Evolutionary conservation across 192 early-diverging fungal species (phyloP).

Genomic region (Coemansia sp.): DNA sequence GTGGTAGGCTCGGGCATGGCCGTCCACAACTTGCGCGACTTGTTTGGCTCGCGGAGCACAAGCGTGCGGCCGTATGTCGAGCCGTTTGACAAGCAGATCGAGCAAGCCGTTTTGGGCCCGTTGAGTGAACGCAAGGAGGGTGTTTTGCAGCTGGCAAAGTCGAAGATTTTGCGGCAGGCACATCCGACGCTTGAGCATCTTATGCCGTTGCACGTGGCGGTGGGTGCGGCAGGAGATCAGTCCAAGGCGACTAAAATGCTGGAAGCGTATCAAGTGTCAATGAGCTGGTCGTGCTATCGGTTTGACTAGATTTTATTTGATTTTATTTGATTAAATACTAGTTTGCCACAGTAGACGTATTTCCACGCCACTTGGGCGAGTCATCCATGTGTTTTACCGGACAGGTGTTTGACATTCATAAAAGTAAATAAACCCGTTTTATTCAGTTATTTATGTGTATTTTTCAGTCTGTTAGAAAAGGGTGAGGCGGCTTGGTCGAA

Average conservation of each 20-base stretch:
- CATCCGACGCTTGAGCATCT: constrained; percentile 72
- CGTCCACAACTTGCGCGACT: constrained; percentile 64
- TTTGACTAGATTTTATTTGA: too few relatives aligned
- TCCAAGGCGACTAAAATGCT: constrained; percentile 37
- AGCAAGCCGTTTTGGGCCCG: constrained; percentile 31
- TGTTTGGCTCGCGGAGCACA: constrained; percentile 32
- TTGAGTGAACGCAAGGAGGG: constrained; percentile 40
- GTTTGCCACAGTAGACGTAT: too few relatives aligned
- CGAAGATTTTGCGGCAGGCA: constrained; percentile 48
- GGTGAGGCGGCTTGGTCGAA: too few relatives aligned
- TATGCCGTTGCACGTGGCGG: constrained; percentile 65
- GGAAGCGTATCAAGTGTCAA: constrained; percentile 30
- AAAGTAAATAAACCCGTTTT: too few relatives aligned
- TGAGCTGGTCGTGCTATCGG: constrained; percentile 37
- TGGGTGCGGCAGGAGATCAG: constrained; percentile 59
- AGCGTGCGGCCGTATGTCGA: constrained; percentile 55
- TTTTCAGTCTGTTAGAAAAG: too few relatives aligned
- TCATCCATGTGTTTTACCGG: too few relatives aligned
- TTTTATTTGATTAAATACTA: too few relatives aligned
- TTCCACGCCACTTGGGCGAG: too few relatives aligned
- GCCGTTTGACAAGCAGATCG: constrained; percentile 62
- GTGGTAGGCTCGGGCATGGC: constrained; percentile 67
- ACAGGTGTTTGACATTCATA: too few relatives aligned
- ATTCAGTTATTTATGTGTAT: too few relatives aligned
- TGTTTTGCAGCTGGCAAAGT: constrained; percentile 43